Percentiles rank a stretch among this genome's conserved stretches.
These are phyloP conservation scores for Phyllosticta citribraziliensis DNA, from an alignment of 2,329 filamentous ascomycete genomes.

Conservation along the genomic window DNA sequence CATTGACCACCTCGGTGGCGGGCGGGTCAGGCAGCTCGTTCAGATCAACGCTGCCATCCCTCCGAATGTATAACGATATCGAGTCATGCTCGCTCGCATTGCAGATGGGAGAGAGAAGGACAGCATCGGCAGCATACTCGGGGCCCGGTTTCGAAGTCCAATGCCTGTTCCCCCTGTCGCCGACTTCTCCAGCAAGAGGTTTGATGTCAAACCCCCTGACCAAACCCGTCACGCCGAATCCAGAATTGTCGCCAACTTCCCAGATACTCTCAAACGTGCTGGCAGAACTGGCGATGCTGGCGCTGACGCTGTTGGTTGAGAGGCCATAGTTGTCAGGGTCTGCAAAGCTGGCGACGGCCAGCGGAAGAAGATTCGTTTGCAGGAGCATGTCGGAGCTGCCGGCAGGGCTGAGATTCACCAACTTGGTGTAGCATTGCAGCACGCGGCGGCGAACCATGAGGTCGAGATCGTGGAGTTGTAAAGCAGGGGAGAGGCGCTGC, in stretches of 20 bases:
- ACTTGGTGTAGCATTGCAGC: constrained; percentile 85
- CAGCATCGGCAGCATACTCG: constrained; percentile 54
- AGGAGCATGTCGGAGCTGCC: constrained; percentile 77
- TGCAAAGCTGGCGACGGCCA: constrained; percentile 84
- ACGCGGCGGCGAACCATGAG: constrained; percentile 90
- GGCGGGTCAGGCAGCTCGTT: constrained; percentile 61
- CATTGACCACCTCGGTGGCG: constrained; percentile 86
- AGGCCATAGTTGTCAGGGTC: constrained; percentile 83
- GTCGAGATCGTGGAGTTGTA: constrained; percentile 83
- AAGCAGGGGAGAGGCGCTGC: constrained; percentile 70
- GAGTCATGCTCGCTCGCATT: constrained; percentile 85
- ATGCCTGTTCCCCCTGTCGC: constrained; percentile 34
- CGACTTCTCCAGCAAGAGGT: constrained; percentile 53
- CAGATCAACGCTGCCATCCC: constrained; percentile 31
- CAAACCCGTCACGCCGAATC: constrained; percentile 84
- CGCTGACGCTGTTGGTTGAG: constrained; percentile 60
- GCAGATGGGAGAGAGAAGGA: constrained; percentile 54
- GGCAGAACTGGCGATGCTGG: constrained; percentile 82
- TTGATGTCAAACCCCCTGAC: constrained; percentile 67
- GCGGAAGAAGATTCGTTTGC: constrained; percentile 81
- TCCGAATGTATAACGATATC: constrained; percentile 61
- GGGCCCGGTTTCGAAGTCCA: constrained; percentile 47
- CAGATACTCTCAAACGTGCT: constrained; percentile 88
- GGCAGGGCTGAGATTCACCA: constrained; percentile 78
- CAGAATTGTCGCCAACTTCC: constrained; percentile 90